These are phyloP conservation scores for Ceratobasidium sp. DNA, from an alignment of 1,284 basidiomycete species.

Conservation along the genomic window DNA sequence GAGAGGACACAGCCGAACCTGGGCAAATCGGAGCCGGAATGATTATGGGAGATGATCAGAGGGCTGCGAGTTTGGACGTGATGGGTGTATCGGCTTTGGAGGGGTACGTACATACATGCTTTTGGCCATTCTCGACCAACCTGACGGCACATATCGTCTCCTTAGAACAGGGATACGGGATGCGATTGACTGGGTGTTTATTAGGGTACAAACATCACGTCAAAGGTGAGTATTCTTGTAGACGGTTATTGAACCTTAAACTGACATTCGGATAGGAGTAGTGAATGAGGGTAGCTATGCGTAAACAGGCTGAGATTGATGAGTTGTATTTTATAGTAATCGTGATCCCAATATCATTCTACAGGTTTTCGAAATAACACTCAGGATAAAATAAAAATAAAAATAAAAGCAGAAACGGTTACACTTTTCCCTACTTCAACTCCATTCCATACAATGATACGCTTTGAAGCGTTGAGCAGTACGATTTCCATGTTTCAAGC, in stretches of 20 bases:
- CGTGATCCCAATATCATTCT: neutral
- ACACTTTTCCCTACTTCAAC: neutral
- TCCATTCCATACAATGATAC: constrained; percentile 26
- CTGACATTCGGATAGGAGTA: constrained; percentile 3
- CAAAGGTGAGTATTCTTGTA: constrained; percentile 57
- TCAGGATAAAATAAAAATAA: neutral
- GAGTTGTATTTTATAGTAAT: neutral
- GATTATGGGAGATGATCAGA: constrained; percentile 45
- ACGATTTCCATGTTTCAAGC: constrained; percentile 32
- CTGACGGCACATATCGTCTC: constrained; percentile 8
- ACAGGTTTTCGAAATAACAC: neutral
- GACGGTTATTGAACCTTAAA: neutral
- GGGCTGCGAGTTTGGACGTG: constrained; percentile 83
- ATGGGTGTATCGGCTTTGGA: constrained; percentile 90
- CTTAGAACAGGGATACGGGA: constrained; percentile 87
- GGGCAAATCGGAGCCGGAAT: constrained; percentile 58
- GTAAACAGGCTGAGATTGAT: neutral
- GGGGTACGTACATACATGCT: constrained; percentile 70
- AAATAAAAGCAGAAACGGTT: neutral
- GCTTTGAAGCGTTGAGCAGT: constrained; percentile 1
- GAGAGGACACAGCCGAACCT: constrained; percentile 63
- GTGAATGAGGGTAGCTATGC: constrained; percentile 10
- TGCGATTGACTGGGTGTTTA: constrained; percentile 93
- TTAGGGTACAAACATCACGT: constrained; percentile 90
- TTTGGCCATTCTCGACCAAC: neutral